Evolutionary conservation across 1,284 basidiomycete genomes (phyloP).

Genomic region (Heterobasidion occidentale): DNA sequence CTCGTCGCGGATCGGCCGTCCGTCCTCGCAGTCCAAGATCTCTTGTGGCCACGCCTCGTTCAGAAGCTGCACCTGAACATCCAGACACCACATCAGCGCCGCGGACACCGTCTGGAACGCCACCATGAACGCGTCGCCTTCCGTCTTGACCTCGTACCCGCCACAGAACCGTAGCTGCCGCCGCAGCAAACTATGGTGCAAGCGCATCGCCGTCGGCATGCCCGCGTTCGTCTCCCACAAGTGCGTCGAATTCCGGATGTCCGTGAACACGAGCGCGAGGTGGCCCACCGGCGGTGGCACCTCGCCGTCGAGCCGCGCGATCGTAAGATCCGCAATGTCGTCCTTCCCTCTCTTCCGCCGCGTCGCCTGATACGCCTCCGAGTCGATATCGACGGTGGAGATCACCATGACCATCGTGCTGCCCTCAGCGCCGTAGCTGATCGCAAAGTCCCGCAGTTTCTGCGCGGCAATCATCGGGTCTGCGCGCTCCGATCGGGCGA

Average conservation of each 20-base stretch:
- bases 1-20: conserved; percentile 72
- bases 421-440: conserved; percentile 93
- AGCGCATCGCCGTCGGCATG: conserved; percentile 91
- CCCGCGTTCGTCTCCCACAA: conserved; percentile 97
- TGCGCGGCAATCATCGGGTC: conserved; percentile 98
- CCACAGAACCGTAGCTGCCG: conserved; percentile 87
- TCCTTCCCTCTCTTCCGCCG: conserved; percentile 26
- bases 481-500: conserved; percentile 77
- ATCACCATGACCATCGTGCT: conserved; percentile 99
- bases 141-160: conserved; percentile 99
- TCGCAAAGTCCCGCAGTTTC: conserved; percentile 93
- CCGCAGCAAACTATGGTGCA: conserved; percentile 87
- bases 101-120: conserved; percentile 88
- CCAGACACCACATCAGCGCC: conserved; percentile 89
- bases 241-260: conserved; percentile 96
- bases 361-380: conserved; percentile 27
- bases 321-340: conserved; percentile 44
- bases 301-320: conserved; percentile 70
- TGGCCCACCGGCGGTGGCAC: conserved; percentile 86
- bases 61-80: conserved; percentile 82
- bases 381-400: conserved; percentile 51
- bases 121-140: conserved; percentile 99
- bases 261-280: conserved; percentile 94
- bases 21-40: conserved; percentile 90
- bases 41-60: conserved; percentile 92